phyloP scores from a whole-genome alignment of 176 grass and related monocot genomes.

The Juncus effusus region DNA sequence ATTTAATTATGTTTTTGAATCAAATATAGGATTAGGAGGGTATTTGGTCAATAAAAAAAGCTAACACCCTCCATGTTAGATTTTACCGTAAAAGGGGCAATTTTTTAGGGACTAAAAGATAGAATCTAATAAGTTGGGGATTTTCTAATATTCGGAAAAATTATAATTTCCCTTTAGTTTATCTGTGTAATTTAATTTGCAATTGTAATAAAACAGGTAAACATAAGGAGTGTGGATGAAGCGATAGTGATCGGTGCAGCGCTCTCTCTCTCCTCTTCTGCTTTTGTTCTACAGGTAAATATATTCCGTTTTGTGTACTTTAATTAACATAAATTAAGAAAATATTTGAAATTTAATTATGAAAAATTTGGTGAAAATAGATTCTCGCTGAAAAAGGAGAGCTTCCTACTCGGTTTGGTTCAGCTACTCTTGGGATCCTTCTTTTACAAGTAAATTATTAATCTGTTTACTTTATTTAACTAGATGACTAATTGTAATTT shows the following conservation, averaged over 20 bases:
- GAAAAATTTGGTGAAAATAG: conserved; percentile 33
- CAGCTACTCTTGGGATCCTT: conserved; percentile 94
- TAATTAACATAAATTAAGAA: not conserved
- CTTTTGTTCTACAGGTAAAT: conserved; percentile 98
- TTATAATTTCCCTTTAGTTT: conserved; percentile 1
- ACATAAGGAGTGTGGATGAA: conserved; percentile 96
- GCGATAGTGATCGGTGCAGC: conserved; percentile 96
- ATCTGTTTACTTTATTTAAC: not conserved
- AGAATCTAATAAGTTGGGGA: no score
- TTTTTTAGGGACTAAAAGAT: no score
- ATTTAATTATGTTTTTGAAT: no score
- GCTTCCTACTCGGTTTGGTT: conserved; percentile 95
- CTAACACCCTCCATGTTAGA: no score
- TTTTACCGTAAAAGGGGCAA: no score
- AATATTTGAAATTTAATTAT: not conserved
- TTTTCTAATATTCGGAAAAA: no score
- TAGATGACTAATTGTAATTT: conserved; percentile 25
- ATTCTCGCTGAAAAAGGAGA: conserved; percentile 99
- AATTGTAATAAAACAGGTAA: conserved; percentile 55
- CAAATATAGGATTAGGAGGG: no score
- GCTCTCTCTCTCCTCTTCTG: conserved; percentile 96
- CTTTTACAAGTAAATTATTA: conserved; percentile 67
- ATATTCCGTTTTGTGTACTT: not conserved
- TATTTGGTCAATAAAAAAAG: not conserved
- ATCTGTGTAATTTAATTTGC: not conserved